Percentiles rank a stretch among this genome's conserved stretches.
phyloP scores from a whole-genome alignment of 345 rosid genomes.

The Camelina hispida region DNA sequence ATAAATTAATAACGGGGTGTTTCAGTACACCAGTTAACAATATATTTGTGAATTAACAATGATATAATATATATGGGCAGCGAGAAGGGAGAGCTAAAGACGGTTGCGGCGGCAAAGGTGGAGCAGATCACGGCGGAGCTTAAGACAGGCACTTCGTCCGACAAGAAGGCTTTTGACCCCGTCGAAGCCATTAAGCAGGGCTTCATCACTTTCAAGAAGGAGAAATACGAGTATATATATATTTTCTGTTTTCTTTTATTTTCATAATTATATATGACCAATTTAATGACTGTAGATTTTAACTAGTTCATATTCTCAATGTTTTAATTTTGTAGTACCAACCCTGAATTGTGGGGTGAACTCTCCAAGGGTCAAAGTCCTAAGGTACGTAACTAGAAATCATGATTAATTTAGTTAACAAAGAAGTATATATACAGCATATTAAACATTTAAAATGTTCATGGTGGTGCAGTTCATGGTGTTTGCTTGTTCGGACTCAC shows the following conservation, averaged over 20 bases:
- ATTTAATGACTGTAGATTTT: not conserved
- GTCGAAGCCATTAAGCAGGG: constrained; percentile 77
- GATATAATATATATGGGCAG: constrained; percentile 42
- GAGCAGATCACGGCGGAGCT: constrained; percentile 77
- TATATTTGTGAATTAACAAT: not conserved
- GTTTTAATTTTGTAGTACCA: constrained; percentile 55
- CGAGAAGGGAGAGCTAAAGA: constrained; percentile 80
- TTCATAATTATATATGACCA: not conserved
- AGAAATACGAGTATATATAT: constrained; percentile 68
- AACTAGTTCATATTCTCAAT: not conserved
- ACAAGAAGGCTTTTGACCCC: constrained; percentile 52
- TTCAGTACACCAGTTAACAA: not conserved
- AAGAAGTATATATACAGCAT: too few relatives aligned
- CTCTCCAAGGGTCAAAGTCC: constrained; percentile 96
- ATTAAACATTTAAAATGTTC: not conserved
- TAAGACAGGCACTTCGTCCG: constrained; percentile 51
- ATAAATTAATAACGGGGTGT: not conserved
- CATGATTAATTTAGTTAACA: too few relatives aligned
- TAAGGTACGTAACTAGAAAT: constrained; percentile 45
- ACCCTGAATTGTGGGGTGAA: constrained; percentile 70
- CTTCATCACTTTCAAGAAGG: constrained; percentile 82
- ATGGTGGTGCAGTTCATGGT: constrained; percentile 78
- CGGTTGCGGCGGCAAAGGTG: constrained; percentile 75
- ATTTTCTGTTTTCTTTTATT: not conserved
- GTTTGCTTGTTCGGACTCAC: constrained; percentile 68